Evolutionary conservation across 1,284 basidiomycete genomes (phyloP).

Genomic region (Ustilago loliicola): DNA sequence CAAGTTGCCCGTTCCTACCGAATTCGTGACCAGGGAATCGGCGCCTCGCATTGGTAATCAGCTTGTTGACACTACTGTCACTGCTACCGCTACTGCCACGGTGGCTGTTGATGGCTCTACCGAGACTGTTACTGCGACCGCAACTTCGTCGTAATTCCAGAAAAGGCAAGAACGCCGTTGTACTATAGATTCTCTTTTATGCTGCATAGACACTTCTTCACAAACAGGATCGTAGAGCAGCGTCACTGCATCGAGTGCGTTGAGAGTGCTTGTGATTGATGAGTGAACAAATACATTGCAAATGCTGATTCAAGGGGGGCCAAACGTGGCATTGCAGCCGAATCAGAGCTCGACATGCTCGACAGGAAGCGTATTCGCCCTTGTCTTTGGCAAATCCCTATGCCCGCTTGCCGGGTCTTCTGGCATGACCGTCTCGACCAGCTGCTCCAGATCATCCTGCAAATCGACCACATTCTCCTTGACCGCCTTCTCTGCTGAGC

Average conservation of each 20-base stretch:
- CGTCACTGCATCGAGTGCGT: neutral
- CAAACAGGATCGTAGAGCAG: neutral
- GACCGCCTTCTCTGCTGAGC: conserved; percentile 12
- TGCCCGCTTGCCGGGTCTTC: conserved; percentile 12
- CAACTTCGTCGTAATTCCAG: neutral
- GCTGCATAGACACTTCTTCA: conserved; percentile 1
- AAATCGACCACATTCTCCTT: conserved; percentile 27
- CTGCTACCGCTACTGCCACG: neutral
- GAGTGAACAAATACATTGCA: conserved; percentile 3
- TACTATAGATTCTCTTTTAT: neutral
- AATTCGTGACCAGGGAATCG: conserved; percentile 82
- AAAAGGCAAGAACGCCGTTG: neutral
- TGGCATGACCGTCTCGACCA: conserved; percentile 30
- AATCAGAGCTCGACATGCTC: conserved; percentile 41
- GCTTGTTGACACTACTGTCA: conserved; percentile 30
- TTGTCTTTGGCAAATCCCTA: conserved; percentile 9
- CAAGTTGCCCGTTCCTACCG: conserved; percentile 89
- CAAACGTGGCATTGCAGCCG: neutral
- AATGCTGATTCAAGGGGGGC: neutral
- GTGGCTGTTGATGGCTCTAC: neutral
- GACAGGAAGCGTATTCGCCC: conserved; percentile 33
- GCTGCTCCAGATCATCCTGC: conserved; percentile 36
- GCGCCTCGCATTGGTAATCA: conserved; percentile 82
- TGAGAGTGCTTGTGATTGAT: neutral
- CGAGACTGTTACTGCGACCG: conserved; percentile 2